These are phyloP conservation scores for Fusarium sublunatum DNA, from an alignment of 2,329 filamentous ascomycete genomes.

Conservation along the genomic window DNA sequence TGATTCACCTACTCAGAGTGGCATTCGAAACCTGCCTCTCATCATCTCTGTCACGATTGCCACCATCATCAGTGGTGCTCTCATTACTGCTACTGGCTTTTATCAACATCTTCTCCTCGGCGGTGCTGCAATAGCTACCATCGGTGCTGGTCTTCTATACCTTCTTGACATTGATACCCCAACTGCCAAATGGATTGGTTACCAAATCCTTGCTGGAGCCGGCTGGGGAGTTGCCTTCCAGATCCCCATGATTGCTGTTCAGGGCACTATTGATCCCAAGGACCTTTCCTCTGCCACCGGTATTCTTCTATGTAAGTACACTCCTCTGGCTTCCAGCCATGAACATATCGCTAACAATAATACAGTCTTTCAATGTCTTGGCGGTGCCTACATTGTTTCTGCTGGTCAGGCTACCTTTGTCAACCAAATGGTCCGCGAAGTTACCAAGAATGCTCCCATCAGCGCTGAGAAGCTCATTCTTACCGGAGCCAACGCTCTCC, in stretches of 20 bases:
- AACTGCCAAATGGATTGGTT: constrained; percentile 62
- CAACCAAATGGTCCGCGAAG: constrained; percentile 55
- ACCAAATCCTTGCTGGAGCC: constrained; percentile 62
- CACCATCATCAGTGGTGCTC: constrained; percentile 54
- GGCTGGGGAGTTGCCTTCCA: constrained; percentile 60
- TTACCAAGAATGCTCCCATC: constrained; percentile 53
- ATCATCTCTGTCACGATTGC: constrained; percentile 58
- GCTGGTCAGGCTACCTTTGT: constrained; percentile 61
- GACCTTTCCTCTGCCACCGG: constrained; percentile 62
- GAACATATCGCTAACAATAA: constrained; percentile 25
- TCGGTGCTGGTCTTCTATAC: constrained; percentile 58
- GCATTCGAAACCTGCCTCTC: constrained; percentile 59
- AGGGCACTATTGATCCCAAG: constrained; percentile 53
- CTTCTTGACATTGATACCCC: constrained; percentile 54
- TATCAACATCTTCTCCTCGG: constrained; percentile 60
- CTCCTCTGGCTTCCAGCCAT: neutral
- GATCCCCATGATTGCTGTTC: constrained; percentile 63
- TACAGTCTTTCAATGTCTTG: constrained; percentile 61
- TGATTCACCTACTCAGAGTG: constrained; percentile 53
- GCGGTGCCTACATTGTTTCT: constrained; percentile 62
- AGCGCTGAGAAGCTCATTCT: constrained; percentile 52
- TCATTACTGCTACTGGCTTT: constrained; percentile 55
- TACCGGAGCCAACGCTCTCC: constrained; percentile 67
- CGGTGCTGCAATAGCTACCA: constrained; percentile 56
- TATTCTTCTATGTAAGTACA: constrained; percentile 56